phyloP scores from a whole-genome alignment of 2,329 filamentous ascomycete species.

The Lojkania enalia region DNA sequence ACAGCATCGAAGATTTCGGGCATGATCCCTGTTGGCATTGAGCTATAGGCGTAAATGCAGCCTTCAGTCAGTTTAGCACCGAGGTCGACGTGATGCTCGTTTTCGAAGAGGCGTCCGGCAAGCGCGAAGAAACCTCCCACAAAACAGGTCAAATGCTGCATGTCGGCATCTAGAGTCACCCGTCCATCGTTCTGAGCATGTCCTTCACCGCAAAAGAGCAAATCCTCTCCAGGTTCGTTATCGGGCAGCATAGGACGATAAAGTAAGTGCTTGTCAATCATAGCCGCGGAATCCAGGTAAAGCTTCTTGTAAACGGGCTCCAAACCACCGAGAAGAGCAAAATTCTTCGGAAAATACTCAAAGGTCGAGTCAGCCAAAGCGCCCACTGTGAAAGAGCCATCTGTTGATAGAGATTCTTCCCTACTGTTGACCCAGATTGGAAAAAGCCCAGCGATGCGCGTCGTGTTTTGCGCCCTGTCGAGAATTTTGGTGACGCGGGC shows the following conservation, averaged over 20 bases:
- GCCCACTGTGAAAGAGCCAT: slow-evolving; percentile 38
- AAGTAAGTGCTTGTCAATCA: slow-evolving; percentile 53
- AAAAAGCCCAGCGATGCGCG: slow-evolving; percentile 42
- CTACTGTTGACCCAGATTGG: slow-evolving; percentile 46
- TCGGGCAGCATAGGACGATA: slow-evolving; percentile 51
- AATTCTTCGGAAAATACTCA: slow-evolving; percentile 45
- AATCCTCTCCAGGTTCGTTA: slow-evolving; percentile 23
- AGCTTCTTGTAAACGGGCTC: slow-evolving; percentile 55
- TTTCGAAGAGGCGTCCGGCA: slow-evolving; percentile 59
- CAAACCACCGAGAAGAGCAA: slow-evolving; percentile 44
- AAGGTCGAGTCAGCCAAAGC: slow-evolving; percentile 45
- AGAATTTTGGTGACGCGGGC: slow-evolving; percentile 38
- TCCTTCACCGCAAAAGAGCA: slow-evolving; percentile 44
- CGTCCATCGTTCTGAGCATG: slow-evolving; percentile 17
- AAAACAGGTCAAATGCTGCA: slow-evolving; percentile 64
- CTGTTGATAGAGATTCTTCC: slow-evolving; percentile 30
- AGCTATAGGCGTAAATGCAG: slow-evolving; percentile 63
- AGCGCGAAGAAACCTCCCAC: slow-evolving; percentile 65
- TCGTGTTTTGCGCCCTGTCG: slow-evolving; percentile 34
- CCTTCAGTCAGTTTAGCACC: slow-evolving; percentile 63
- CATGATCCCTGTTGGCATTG: slow-evolving; percentile 62
- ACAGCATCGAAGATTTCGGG: slow-evolving; percentile 60
- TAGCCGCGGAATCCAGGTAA: slow-evolving; percentile 56
- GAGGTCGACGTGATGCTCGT: slow-evolving; percentile 57
- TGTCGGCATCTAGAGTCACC: slow-evolving; percentile 49